Conservation (phyloP, 2,329 filamentous ascomycete genomes). For the Aspergillus eucalypticola region DNA sequence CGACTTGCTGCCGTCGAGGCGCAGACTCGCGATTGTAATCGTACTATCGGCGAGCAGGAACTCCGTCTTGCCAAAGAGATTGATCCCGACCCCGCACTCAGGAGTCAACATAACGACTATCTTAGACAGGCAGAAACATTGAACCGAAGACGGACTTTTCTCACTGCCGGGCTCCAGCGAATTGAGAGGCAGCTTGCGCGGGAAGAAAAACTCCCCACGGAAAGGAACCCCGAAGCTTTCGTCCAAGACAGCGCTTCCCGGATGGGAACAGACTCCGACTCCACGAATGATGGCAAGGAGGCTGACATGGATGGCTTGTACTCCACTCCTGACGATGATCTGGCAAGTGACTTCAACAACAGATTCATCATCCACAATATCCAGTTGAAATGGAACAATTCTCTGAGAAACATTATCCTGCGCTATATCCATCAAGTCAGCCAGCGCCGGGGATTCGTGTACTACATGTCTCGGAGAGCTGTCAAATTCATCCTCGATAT, state of each 20-base stretch:
- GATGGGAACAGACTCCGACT: constrained; percentile 37
- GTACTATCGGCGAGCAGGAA: constrained; percentile 73
- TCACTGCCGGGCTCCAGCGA: constrained; percentile 59
- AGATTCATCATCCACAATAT: constrained; percentile 97
- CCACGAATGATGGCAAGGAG: constrained; percentile 57
- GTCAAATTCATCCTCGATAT: constrained; percentile 99
- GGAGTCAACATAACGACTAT: constrained; percentile 52
- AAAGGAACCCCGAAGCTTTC: constrained; percentile 41
- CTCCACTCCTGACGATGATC: constrained; percentile 72
- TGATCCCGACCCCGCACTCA: constrained; percentile 48
- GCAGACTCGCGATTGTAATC: constrained; percentile 74
- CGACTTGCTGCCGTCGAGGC: constrained; percentile 75
- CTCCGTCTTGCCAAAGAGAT: constrained; percentile 59
- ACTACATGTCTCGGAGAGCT: constrained; percentile 92
- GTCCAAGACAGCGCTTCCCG: constrained; percentile 30
- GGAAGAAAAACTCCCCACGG: constrained; percentile 50
- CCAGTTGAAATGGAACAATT: constrained; percentile 98
- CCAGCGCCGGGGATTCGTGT: constrained; percentile 92
- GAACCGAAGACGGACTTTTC: constrained; percentile 59
- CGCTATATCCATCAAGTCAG: constrained; percentile 97
- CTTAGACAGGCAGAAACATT: constrained; percentile 59
- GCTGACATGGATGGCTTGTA: constrained; percentile 59
- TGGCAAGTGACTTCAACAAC: constrained; percentile 94
- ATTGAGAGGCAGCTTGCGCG: constrained; percentile 52
- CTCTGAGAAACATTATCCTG: constrained; percentile 90